Evolutionary conservation across 768 basidiomycete genomes (phyloP).

Genomic region (Tricholoma matsutake): DNA sequence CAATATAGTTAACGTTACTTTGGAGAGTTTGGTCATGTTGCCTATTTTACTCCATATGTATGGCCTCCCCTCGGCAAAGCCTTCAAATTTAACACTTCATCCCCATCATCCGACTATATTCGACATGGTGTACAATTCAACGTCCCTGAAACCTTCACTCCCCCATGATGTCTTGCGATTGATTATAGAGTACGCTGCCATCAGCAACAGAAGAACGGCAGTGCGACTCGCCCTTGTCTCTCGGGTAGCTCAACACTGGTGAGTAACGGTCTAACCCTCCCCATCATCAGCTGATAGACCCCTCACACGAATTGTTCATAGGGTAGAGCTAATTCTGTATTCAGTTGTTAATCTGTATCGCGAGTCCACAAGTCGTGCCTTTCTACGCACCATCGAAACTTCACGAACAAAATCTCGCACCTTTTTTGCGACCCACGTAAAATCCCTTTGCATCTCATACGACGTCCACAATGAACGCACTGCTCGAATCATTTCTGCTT

Average conservation of each 20-base stretch:
- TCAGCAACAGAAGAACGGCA: conserved; percentile 28
- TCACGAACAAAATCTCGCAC: conserved; percentile 27
- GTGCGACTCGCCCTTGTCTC: conserved; percentile 30
- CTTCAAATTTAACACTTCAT: conserved; percentile 6
- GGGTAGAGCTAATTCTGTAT: conserved; percentile 37
- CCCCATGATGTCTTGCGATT: conserved; percentile 37
- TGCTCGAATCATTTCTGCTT: conserved; percentile 30
- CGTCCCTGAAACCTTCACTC: conserved; percentile 15
- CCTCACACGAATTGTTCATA: conserved; percentile 3
- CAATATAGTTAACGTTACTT: not conserved
- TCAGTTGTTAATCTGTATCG: conserved; percentile 30
- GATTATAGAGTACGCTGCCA: conserved; percentile 33
- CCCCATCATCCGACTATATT: conserved; percentile 7
- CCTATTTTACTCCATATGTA: conserved; percentile 1
- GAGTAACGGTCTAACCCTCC: conserved; percentile 3
- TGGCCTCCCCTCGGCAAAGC: not conserved
- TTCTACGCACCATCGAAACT: conserved; percentile 36
- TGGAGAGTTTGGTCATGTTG: not conserved
- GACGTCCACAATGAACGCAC: conserved; percentile 30
- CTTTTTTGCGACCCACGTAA: conserved; percentile 36
- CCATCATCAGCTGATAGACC: not conserved
- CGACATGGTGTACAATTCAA: conserved; percentile 1
- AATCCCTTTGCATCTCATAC: conserved; percentile 34
- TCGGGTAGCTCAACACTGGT: conserved; percentile 32
- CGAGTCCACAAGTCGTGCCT: conserved; percentile 30